These are phyloP conservation scores for Anthracocystis setariae DNA, from an alignment of 1,284 basidiomycete species.

Conservation along the genomic window DNA sequence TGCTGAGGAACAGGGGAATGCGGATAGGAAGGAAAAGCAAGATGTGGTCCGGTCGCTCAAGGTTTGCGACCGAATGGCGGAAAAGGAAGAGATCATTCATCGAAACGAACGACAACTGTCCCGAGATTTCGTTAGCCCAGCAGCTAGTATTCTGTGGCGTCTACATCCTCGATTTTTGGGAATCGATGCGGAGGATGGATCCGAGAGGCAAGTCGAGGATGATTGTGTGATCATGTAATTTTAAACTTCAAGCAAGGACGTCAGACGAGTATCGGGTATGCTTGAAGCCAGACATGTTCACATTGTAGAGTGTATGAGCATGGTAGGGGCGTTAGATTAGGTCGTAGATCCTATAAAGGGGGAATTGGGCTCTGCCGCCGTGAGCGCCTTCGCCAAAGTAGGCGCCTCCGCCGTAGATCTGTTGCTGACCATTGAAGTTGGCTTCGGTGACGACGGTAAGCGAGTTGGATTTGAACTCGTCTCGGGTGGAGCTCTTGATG, in stretches of 20 bases:
- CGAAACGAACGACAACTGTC: constrained; percentile 9
- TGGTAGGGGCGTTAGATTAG: constrained; percentile 19
- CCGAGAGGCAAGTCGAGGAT: constrained; percentile 12
- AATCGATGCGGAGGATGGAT: constrained; percentile 5
- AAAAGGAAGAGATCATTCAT: constrained; percentile 24
- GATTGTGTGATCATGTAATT: constrained; percentile 17
- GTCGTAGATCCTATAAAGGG: constrained; percentile 49
- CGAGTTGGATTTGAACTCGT: constrained; percentile 55
- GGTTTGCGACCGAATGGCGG: constrained; percentile 15
- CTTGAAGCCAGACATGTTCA: too few relatives aligned
- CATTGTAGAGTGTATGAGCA: too few relatives aligned
- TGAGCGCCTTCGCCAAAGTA: constrained; percentile 62
- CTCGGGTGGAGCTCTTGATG: constrained; percentile 40
- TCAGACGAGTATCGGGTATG: too few relatives aligned
- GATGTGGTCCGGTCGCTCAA: neutral
- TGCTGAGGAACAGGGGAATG: constrained; percentile 1
- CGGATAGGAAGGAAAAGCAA: neutral
- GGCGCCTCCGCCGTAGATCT: constrained; percentile 61
- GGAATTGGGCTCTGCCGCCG: constrained; percentile 53
- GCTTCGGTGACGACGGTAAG: constrained; percentile 60
- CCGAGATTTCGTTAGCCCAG: constrained; percentile 3
- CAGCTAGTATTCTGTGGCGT: constrained; percentile 16
- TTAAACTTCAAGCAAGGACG: too few relatives aligned
- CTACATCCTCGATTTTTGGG: constrained; percentile 13
- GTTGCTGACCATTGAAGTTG: constrained; percentile 50